Base-by-base conservation (phyloP, 192 early-diverging fungal genomes). In the Backusella morwellensis region DNA sequence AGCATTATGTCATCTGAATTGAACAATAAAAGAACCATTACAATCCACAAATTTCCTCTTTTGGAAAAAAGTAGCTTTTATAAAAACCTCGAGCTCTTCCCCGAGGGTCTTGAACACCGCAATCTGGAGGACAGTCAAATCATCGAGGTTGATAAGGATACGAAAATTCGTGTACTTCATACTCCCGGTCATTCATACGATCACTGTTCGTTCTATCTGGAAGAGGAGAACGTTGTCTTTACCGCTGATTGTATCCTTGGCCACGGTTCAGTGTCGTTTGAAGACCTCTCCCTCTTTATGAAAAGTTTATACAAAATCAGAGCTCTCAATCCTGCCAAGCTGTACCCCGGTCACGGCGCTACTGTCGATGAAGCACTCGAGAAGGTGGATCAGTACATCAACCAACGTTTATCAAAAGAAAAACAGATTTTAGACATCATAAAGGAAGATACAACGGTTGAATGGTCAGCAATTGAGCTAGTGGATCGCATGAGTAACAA, bases 191-290 rank as follows among this genome's bases (percentile, higher is more conserved):
- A 97, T 69, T 88, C 89, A 0, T 63, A 83, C 8, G 95, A 97
- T 73, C 96, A 97, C 75, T 86, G 89, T 68, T 82, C 87, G 23
- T 92, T 96, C 74, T 86, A 79, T 21, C 78, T 95, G 23, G 84
- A 88, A 50, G 89, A 91, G 73, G 94, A 94, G 38, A 77, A 86
- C 4, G 85, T 86, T 0, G 73, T 97, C 9, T 91, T 96, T 40
- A 89, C 93, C 0, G 96, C 92, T 0, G 96, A 97, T 80, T 91
- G 90, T 74, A 85, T 97, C 3, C 84, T 97, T 75, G 96, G 96
- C 1, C 90, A 94, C 47, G 96, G 96, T 6, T 90, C 90, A 4
- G 90, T 93, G 15, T 86, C 92, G 9, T 96, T 97, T 82, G 84
- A 92, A 34, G 86, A 94, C 47, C 83, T 97, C n/a, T 73, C 73